These are phyloP conservation scores for Lachnellula suecica DNA, from an alignment of 2,329 filamentous ascomycete species.

Conservation along the genomic window DNA sequence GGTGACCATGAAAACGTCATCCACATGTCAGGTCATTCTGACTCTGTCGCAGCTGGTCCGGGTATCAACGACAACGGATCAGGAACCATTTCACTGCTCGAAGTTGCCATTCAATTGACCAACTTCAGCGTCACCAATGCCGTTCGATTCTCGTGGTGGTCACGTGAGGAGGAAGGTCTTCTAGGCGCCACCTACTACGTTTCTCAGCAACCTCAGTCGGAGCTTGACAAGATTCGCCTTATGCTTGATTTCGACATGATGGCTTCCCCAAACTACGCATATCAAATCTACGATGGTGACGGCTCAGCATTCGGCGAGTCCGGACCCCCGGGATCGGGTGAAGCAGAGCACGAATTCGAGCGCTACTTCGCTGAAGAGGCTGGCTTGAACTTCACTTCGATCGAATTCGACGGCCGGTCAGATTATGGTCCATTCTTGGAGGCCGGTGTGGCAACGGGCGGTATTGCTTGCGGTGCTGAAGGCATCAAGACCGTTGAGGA, in stretches of 20 bases:
- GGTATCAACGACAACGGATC: conserved; percentile 38
- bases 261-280: conserved; percentile 61
- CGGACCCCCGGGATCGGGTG: conserved; percentile 62
- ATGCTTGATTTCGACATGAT: conserved; percentile 52
- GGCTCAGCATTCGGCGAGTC: conserved; percentile 67
- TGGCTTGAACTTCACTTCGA: conserved; percentile 11
- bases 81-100: conserved; percentile 48
- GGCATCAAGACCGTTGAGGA: conserved; percentile 70
- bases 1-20: conserved; percentile 63
- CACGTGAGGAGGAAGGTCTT: conserved; percentile 63
- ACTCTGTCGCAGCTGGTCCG: conserved; percentile 59
- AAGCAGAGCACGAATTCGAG: conserved; percentile 18
- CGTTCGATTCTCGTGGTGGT: conserved; percentile 67
- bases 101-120: conserved; percentile 57
- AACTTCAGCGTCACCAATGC: conserved; percentile 60
- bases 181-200: conserved; percentile 63
- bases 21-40: conserved; percentile 62
- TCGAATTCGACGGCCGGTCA: conserved; percentile 69
- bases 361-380: conserved; percentile 16
- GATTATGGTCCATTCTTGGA: conserved; percentile 78
- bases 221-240: conserved; percentile 62
- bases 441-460: conserved; percentile 68
- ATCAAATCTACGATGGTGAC: conserved; percentile 68
- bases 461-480: conserved; percentile 75
- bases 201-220: conserved; percentile 46